Percentiles rank a stretch among this genome's conserved stretches.
These are phyloP conservation scores for Furcasterigmium sp. DNA, from an alignment of 2,329 filamentous ascomycete species.

Conservation along the genomic window DNA sequence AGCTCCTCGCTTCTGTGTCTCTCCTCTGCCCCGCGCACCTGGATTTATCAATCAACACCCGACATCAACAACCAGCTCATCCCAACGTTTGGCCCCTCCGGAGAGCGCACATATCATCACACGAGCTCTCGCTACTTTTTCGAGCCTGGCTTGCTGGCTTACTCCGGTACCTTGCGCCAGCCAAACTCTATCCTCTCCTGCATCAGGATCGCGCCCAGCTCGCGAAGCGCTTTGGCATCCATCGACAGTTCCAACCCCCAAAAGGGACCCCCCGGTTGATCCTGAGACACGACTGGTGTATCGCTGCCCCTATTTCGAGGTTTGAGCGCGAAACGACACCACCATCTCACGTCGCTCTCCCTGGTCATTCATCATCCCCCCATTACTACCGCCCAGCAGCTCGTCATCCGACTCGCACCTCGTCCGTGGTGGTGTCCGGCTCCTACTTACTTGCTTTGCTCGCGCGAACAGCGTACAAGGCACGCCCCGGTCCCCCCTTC, in stretches of 20 bases:
- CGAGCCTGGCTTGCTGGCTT: too few relatives aligned
- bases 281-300: slow-evolving; percentile 4
- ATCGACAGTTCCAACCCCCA: not conserved
- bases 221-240: slow-evolving; percentile 3
- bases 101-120: too few relatives aligned
- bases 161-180: too few relatives aligned
- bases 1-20: too few relatives aligned
- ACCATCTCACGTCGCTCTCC: slow-evolving; percentile 4
- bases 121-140: too few relatives aligned
- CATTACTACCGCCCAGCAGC: not conserved
- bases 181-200: too few relatives aligned
- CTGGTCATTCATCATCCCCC: slow-evolving; percentile 14
- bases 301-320: not conserved
- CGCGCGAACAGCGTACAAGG: slow-evolving; percentile 12
- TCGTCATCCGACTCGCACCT: not conserved
- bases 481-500: slow-evolving; percentile 8
- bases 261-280: slow-evolving; percentile 2
- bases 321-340: not conserved
- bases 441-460: too few relatives aligned
- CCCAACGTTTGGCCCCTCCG: too few relatives aligned
- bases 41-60: too few relatives aligned
- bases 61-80: too few relatives aligned
- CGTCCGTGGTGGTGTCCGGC: slow-evolving; percentile 6
- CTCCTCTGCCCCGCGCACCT: too few relatives aligned
- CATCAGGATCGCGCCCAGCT: not conserved